A percentile compares a stretch with the other conserved stretches of the same genome.
Evolutionary conservation across 495 filamentous ascomycete genomes (phyloP).

Genomic region (Aspergillus olivimuriae): DNA sequence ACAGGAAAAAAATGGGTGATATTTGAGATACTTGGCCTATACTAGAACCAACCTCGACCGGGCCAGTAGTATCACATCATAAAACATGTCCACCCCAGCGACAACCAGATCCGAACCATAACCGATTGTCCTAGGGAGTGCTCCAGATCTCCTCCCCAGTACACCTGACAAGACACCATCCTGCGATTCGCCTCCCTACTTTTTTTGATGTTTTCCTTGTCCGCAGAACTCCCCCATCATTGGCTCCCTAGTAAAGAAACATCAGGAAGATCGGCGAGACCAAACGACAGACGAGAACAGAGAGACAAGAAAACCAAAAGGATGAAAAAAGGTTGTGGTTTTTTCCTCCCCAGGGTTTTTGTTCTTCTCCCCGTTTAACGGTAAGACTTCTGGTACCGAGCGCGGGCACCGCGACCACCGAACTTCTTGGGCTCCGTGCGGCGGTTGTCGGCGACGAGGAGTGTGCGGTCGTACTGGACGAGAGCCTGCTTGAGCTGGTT

Average conservation of each 20-base stretch:
- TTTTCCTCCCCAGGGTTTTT: slow-evolving; percentile 18
- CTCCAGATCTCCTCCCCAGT: slow-evolving; percentile 13
- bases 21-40: slow-evolving; percentile 30
- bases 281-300: slow-evolving; percentile 13
- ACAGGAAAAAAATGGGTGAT: slow-evolving; percentile 23
- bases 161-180: slow-evolving; percentile 16
- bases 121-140: slow-evolving; percentile 8
- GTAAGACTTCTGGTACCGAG: slow-evolving; percentile 92
- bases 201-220: slow-evolving; percentile 4
- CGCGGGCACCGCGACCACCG: slow-evolving; percentile 76
- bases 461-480: slow-evolving; percentile 89
- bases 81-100: slow-evolving; percentile 13
- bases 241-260: background rate
- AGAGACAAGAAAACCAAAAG: slow-evolving; percentile 15
- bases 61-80: slow-evolving; percentile 23
- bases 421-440: slow-evolving; percentile 94
- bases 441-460: slow-evolving; percentile 95
- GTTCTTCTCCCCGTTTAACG: slow-evolving; percentile 43
- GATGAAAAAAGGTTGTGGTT: background rate
- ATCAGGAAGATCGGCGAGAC: background rate
- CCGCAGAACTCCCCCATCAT: background rate
- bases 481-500: slow-evolving; percentile 95
- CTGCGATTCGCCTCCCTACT: slow-evolving; percentile 3
- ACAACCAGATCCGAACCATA: slow-evolving; percentile 15
- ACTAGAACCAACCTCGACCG: slow-evolving; percentile 23